Base-by-base conservation (phyloP, 129 eudicot genomes). In the Ambrosia trifida region DNA sequence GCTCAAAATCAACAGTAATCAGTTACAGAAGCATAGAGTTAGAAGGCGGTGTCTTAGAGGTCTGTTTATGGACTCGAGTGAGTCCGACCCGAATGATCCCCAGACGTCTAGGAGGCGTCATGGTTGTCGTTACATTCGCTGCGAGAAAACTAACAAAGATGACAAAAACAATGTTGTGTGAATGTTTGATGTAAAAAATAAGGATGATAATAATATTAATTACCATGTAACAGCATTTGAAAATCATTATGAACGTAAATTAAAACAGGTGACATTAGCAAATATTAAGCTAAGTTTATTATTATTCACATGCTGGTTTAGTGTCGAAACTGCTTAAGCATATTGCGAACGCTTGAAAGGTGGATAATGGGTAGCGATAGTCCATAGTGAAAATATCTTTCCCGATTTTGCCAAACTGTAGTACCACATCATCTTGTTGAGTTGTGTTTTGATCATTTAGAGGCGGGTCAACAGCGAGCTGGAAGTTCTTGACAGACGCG, bases 401-500 rank as follows among this genome's bases (percentile, higher is more conserved):
- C 33, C 87, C 89, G 1, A 89, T 84, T 75, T 89, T 89, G 18
- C 96, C 96, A 76, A 89, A 86, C 76, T 89, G 96, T 30, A 89
- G 74, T 76, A 89, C 67, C 47, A 89, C 92, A 62, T 73, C 86
- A 66, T 89, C 96, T 72, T 77, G 86, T 72, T 59, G 76, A 49
- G 84, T 84, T 51, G 53, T 64, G 66, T 66, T 76, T 38, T 78
- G 76, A 69, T 69, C 73, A 61, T 74, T 71, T 9, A 72, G 72
- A 31, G 81, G 54, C 19, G 74, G 70, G 24, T 79, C 87, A 72
- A 80, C 82, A 38, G 78, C 76, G 62, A 89, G 78, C 84, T 89
- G 96, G 64, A 86, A 89, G 69, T 89, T 89, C 88, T 89, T 89
- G 13, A 89, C 90, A 0, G 96, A 89, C 4, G 96, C 96, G 47